phyloP scores from a whole-genome alignment of 1,284 basidiomycete species.

The Naganishia cerealis region DNA sequence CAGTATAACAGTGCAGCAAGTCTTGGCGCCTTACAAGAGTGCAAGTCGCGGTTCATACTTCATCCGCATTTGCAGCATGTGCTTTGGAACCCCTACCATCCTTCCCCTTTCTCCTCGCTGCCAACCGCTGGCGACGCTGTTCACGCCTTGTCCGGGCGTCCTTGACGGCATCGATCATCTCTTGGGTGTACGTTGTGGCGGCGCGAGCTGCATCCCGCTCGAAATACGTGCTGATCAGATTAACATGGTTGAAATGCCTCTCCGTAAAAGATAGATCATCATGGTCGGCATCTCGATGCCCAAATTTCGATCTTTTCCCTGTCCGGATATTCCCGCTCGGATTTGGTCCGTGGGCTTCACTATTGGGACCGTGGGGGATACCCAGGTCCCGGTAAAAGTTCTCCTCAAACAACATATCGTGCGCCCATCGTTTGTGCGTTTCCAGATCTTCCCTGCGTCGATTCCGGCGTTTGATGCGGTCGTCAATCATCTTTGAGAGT shows the following conservation, averaged over 20 bases:
- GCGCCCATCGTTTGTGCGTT: constrained; percentile 51
- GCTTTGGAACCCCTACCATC: too few species aligned
- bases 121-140: constrained; percentile 3
- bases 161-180: constrained; percentile 19
- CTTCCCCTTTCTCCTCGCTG: neutral
- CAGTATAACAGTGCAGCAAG: too few species aligned
- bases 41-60: too few species aligned
- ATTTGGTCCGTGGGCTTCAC: neutral
- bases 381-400: constrained; percentile 60
- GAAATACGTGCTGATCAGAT: constrained; percentile 17
- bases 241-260: constrained; percentile 13
- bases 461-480: constrained; percentile 60
- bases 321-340: neutral
- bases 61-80: too few species aligned
- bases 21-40: too few species aligned
- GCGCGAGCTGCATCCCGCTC: constrained; percentile 20
- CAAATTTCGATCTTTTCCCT: neutral
- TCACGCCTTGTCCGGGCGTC: constrained; percentile 3
- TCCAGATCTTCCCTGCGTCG: constrained; percentile 55
- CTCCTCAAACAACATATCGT: constrained; percentile 61
- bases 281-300: neutral
- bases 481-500: constrained; percentile 68
- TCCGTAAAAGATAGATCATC: constrained; percentile 19
- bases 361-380: neutral
- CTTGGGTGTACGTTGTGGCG: constrained; percentile 9